These are phyloP conservation scores for Coemansia sp. DNA, from an alignment of 192 early-diverging fungal species.

Conservation along the genomic window DNA sequence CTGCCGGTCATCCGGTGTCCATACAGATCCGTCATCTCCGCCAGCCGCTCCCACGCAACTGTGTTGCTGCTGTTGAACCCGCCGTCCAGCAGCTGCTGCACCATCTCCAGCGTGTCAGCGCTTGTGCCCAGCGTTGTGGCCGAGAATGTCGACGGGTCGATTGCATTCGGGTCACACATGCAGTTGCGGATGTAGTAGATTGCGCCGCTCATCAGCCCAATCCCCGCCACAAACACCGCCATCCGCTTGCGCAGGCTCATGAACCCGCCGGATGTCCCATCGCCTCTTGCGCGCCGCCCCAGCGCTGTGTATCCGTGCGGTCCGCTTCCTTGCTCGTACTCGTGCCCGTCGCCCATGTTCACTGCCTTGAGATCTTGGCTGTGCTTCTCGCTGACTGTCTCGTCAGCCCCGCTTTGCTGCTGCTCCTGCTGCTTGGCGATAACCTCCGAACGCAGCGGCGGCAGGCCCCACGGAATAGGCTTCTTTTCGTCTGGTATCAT, in stretches of 20 bases:
- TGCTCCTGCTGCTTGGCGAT: constrained; percentile 1
- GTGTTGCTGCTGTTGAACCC: constrained; percentile 40
- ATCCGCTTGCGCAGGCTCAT: constrained; percentile 19
- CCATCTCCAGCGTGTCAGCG: constrained; percentile 26
- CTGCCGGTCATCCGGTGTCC: constrained; percentile 60
- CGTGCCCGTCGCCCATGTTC: not conserved
- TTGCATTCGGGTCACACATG: constrained; percentile 20
- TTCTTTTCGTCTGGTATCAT: constrained; percentile 55
- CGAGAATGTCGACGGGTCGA: constrained; percentile 26
- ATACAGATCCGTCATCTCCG: constrained; percentile 64
- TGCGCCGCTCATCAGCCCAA: constrained; percentile 12
- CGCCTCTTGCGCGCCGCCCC: not conserved
- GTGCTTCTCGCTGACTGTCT: not conserved
- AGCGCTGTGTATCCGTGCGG: constrained; percentile 26
- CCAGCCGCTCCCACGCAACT: constrained; percentile 61
- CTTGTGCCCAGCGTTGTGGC: constrained; percentile 15
- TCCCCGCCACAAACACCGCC: constrained; percentile 15
- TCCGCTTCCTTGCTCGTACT: constrained; percentile 9
- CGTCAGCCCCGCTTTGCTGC: not conserved
- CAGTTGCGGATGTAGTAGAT: constrained; percentile 3
- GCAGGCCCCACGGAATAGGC: constrained; percentile 48
- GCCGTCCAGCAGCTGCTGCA: constrained; percentile 27
- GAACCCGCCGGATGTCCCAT: not conserved
- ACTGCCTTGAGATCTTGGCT: not conserved
- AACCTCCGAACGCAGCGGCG: constrained; percentile 42